Evolutionary conservation across 2,329 filamentous ascomycete genomes (phyloP), one percentile per base, ranked within the genome.

Genomic region (Neofusicoccum kwambonambiense): DNA sequence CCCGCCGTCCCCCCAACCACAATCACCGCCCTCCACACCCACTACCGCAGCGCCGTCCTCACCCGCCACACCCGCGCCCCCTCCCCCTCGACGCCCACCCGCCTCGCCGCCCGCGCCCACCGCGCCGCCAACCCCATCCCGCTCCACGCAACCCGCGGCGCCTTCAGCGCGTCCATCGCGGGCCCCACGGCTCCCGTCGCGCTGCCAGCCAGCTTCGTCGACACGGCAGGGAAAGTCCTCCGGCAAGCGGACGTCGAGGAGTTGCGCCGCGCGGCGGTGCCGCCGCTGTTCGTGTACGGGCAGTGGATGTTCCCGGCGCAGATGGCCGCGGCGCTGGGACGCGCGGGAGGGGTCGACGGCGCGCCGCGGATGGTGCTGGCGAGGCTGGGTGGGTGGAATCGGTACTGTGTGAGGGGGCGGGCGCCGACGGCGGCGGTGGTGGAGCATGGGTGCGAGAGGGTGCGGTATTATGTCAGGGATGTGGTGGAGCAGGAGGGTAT

Each of bases 261-360:
- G 19, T 22, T 22, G 19, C 6, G 22, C 12, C 12, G 37, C 3
- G 4, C 22, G 19, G 19, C 19, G 3, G 19, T 8, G 9, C 60
- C 22, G 4, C 60, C 47, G 19, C 60, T 62, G 35, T 62, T 62
- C 60, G 61, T 63, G 39, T 63, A 63, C 49, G 61, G 61, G 11
- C 50, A 51, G 15, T 52, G 35, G 35, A 31, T 45, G 37, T 63
- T 63, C 17, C 61, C 61, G 8, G 39, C 31, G 27, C 49, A 37
- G 37, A 11, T 63, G 27, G 47, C 37, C 8, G 35, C 27, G 22
- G 37, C 39, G 15, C 60, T 62, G 11, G 61, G 39, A 6, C 12
- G 22, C 6, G 45, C 6, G 13, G 4, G 12, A n/a, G 37, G 2
- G 31, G 4, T 47, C 41, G 2, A 17, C 27, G 3, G 54, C 22